Evolutionary conservation across 495 filamentous ascomycete species (phyloP).

Genomic region (Aspergillus sclerotioniger): DNA sequence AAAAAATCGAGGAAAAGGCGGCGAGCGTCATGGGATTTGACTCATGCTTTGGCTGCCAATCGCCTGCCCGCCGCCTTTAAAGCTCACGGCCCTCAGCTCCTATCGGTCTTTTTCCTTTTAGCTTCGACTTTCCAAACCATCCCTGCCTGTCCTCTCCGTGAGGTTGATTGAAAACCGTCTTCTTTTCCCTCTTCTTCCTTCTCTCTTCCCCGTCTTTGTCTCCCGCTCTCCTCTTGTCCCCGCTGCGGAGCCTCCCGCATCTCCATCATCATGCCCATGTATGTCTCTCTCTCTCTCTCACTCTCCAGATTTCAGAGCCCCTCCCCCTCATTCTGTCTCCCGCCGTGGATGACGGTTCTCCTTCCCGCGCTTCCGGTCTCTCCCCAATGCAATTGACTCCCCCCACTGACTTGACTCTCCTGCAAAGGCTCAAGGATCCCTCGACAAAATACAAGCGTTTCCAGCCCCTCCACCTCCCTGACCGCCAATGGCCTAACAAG

Average conservation of each 20-base stretch:
- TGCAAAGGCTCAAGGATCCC: conserved; percentile 83
- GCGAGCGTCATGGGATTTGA: conserved; percentile 5
- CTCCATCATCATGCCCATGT: conserved; percentile 39
- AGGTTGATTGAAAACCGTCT: no score
- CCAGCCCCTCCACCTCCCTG: conserved; percentile 72
- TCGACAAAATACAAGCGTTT: conserved; percentile 85
- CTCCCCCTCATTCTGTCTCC: background rate
- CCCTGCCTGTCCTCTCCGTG: background rate
- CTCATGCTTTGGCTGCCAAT: background rate
- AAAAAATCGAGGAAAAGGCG: conserved; percentile 1
- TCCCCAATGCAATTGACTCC: conserved; percentile 8
- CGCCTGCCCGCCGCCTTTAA: background rate
- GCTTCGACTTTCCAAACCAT: conserved; percentile 7
- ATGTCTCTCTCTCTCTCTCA: conserved; percentile 22
- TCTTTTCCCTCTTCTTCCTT: background rate
- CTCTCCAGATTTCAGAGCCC: background rate
- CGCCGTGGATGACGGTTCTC: background rate
- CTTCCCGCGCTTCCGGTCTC: background rate
- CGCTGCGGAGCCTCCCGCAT: conserved; percentile 20
- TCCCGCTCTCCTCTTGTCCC: conserved; percentile 5
- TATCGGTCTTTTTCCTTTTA: background rate
- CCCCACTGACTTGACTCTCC: conserved; percentile 1
- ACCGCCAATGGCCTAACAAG: conserved; percentile 89
- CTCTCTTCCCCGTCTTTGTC: background rate
- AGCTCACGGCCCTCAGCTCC: background rate